Percentiles rank a stretch among this genome's conserved stretches.
Conservation (phyloP, 805 yeast species). For the Pichia insulana region DNA sequence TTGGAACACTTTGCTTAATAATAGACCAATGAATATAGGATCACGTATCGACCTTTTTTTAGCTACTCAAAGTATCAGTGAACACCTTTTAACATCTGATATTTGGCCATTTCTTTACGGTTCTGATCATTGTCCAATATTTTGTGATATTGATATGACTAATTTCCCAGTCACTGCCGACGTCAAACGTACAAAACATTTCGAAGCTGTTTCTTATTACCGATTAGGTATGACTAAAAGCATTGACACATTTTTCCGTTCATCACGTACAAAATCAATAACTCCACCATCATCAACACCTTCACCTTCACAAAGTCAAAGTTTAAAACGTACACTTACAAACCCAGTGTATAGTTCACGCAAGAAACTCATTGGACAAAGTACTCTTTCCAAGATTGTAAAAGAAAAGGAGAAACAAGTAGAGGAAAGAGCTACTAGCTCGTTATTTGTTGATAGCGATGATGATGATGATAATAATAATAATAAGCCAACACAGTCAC, state of each 20-base stretch:
- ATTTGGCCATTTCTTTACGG: conserved; percentile 72
- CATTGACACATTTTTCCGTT: conserved; percentile 26
- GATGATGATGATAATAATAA: conserved; percentile 8
- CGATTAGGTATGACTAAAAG: conserved; percentile 27
- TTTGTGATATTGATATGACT: conserved; percentile 44
- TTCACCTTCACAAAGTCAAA: too few species aligned
- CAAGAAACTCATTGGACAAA: conserved; percentile 13
- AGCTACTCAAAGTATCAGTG: conserved; percentile 32
- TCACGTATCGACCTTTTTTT: conserved; percentile 79
- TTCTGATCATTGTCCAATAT: conserved; percentile 93
- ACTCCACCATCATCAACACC: too few species aligned
- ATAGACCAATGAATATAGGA: conserved; percentile 78
- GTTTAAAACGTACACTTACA: conserved; percentile 6
- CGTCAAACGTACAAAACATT: conserved; percentile 22
- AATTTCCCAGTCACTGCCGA: not conserved
- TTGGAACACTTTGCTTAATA: conserved; percentile 77
- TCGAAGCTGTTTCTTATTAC: conserved; percentile 48
- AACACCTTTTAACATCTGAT: conserved; percentile 29
- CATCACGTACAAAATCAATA: conserved; percentile 1
- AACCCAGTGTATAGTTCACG: conserved; percentile 14
- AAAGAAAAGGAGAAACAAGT: not conserved
- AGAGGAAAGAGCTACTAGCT: not conserved
- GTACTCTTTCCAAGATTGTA: conserved; percentile 5
- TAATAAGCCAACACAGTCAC: not conserved
- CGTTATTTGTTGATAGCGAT: conserved; percentile 15